Base-by-base conservation (phyloP, 2,329 filamentous ascomycete species). In the Penicillium sp. region DNA sequence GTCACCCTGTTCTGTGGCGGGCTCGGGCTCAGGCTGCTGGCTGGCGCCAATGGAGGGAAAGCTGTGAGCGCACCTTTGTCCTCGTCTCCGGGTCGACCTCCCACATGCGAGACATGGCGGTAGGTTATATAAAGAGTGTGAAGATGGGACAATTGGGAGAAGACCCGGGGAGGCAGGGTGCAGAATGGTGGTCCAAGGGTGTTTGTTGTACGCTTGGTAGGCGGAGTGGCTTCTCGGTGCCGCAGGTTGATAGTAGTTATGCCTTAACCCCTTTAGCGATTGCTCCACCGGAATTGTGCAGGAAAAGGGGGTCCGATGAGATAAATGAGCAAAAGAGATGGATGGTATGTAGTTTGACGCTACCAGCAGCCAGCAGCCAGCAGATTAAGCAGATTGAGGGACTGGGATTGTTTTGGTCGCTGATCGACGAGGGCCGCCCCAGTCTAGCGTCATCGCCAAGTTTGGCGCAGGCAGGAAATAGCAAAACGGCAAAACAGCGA, bases 1-100 rank as follows among this genome's bases (percentile, higher is more conserved):
- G 56, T 51, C 36, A 27, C 26, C 33, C 15, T 44, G 39, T 3
- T 30, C 33, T 26, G 33, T 20, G 21, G 36, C 12, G 21, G 20
- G 42, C 30, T 42, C 36, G 20, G n/a, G n/a, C n/a, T n/a, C n/a
- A n/a, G n/a, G n/a, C n/a, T n/a, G n/a, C n/a, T n/a, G n/a, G n/a
- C n/a, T n/a, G n/a, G 32, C 15, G 20, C 33, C 34, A 27, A 33
- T 43, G 13, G 18, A 7, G 29, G 20, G 27, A 13, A 17, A 34
- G 4, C 23, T 26, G 45, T 23, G 40, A 49, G 29, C 51, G 40
- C 78, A 95, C 92, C 85, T 97, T 97, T 69, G 89, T 91, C 76
- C 91, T 86, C 56, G 93, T 97, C 80, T 97, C 93, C 42, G 94
- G 94, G 75, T 99, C 94, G 61, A 99, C 91, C 79, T 99, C 94